Percentiles rank a stretch among this genome's conserved stretches.
phyloP scores from a whole-genome alignment of 2,329 filamentous ascomycete genomes.

The Ceratocystis lukuohia region DNA sequence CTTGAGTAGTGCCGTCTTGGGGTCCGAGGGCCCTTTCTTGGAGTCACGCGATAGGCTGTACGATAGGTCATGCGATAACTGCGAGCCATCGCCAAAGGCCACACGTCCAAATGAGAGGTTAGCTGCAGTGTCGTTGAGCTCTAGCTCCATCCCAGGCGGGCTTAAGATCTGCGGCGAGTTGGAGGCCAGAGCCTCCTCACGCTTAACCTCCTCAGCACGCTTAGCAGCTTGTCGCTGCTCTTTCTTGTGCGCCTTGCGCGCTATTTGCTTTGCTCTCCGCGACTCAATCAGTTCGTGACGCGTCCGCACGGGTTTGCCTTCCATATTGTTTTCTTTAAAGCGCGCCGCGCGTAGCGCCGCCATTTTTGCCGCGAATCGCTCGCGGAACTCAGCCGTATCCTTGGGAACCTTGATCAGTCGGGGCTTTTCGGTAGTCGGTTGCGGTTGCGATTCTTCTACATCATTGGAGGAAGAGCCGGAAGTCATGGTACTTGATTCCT shows the following conservation, averaged over 20 bases:
- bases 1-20: conserved; percentile 72
- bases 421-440: conserved; percentile 37
- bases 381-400: conserved; percentile 61
- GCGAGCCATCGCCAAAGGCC: conserved; percentile 75
- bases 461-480: conserved; percentile 49
- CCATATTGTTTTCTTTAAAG: conserved; percentile 56
- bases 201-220: conserved; percentile 59
- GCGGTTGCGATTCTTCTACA: conserved; percentile 32
- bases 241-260: conserved; percentile 80
- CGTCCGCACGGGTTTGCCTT: conserved; percentile 70
- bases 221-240: conserved; percentile 64
- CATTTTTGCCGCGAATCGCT: conserved; percentile 68
- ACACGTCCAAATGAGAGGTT: conserved; percentile 82
- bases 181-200: conserved; percentile 49
- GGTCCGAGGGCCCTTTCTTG: conserved; percentile 71
- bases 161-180: conserved; percentile 49
- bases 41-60: conserved; percentile 41
- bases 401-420: conserved; percentile 55
- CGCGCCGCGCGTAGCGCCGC: conserved; percentile 72
- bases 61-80: conserved; percentile 60
- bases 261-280: conserved; percentile 72
- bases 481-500: conserved; percentile 35
- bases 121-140: conserved; percentile 32
- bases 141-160: conserved; percentile 31
- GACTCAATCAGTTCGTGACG: conserved; percentile 86